A percentile compares a stretch with the other conserved stretches of the same genome.
These are phyloP conservation scores for Seminavis robusta DNA, from an alignment of 108 stramenopile species.

Conservation along the genomic window DNA sequence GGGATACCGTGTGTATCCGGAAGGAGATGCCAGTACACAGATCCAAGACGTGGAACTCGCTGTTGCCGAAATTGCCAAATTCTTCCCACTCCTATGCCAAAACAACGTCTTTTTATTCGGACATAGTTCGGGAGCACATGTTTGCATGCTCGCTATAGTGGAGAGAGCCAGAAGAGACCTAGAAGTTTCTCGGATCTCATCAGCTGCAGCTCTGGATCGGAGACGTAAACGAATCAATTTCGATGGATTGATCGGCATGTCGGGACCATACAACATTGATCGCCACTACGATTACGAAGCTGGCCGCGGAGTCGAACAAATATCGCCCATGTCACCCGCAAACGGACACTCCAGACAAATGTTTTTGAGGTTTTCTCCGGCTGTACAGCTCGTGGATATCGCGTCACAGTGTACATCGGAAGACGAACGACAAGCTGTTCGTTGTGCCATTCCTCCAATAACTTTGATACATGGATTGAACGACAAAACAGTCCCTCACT, in stretches of 20 bases:
- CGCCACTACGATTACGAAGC: slow-evolving; percentile 29
- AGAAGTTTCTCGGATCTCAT: not conserved
- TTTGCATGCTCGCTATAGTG: slow-evolving; percentile 9
- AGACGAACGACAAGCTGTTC: no score
- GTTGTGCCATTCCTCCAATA: no score
- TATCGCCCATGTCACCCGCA: slow-evolving; percentile 26
- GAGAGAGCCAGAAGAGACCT: no score
- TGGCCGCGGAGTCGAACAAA: slow-evolving; percentile 19
- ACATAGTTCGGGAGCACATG: slow-evolving; percentile 36
- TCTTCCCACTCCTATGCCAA: not conserved
- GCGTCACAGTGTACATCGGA: slow-evolving; percentile 1
- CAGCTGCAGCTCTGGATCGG: not conserved
- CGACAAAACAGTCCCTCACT: slow-evolving; percentile 79
- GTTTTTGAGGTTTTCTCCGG: slow-evolving; percentile 55
- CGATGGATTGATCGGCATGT: slow-evolving; percentile 17
- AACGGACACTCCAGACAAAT: slow-evolving; percentile 49
- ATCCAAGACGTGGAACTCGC: slow-evolving; percentile 21
- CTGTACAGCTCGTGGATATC: slow-evolving; percentile 29
- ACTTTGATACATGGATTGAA: slow-evolving; percentile 79
- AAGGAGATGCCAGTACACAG: slow-evolving; percentile 24
- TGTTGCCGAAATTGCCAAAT: not conserved
- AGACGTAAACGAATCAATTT: slow-evolving; percentile 1
- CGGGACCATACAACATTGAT: slow-evolving; percentile 31
- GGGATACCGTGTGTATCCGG: slow-evolving; percentile 45
- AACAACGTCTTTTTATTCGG: slow-evolving; percentile 13